Conservation (phyloP, 805 yeast genomes). For the Saccharomycopsis babjevae region DNA sequence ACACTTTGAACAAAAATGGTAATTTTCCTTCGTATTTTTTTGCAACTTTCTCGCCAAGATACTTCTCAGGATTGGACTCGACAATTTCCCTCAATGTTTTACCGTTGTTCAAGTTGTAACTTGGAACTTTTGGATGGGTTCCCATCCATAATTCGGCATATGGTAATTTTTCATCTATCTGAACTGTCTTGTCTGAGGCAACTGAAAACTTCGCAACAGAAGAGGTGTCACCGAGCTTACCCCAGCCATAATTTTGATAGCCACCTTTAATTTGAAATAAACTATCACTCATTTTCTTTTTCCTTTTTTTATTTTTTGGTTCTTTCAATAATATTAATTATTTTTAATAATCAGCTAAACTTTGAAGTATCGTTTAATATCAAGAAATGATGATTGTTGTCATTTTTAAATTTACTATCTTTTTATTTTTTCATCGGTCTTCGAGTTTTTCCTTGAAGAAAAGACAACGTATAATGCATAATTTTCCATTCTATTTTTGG, state of each 20-base stretch:
- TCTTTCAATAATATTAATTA: background rate
- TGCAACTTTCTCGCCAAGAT: constrained; percentile 50
- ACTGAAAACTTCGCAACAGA: constrained; percentile 86
- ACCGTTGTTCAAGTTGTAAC: constrained; percentile 45
- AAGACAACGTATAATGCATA: background rate
- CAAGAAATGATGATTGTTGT: background rate
- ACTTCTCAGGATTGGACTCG: constrained; percentile 42
- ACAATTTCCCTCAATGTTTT: constrained; percentile 60
- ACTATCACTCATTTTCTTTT: constrained; percentile 9
- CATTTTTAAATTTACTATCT: background rate
- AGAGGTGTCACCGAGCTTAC: constrained; percentile 72
- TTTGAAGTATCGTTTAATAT: too few relatives aligned
- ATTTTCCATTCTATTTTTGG: background rate
- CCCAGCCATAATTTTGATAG: constrained; percentile 79
- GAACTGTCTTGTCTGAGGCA: constrained; percentile 49
- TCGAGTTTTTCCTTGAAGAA: background rate
- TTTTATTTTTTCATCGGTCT: background rate
- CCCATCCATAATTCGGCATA: constrained; percentile 99
- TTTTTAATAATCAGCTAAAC: background rate
- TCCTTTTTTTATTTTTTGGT: background rate
- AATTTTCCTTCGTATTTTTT: constrained; percentile 65
- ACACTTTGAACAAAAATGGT: constrained; percentile 89
- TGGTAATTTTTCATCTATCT: constrained; percentile 65
- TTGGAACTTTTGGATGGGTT: constrained; percentile 88
- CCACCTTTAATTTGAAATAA: constrained; percentile 32